Evolutionary conservation across 2,329 filamentous ascomycete genomes (phyloP).

Genomic region (Paraphaeosphaeria minitans): DNA sequence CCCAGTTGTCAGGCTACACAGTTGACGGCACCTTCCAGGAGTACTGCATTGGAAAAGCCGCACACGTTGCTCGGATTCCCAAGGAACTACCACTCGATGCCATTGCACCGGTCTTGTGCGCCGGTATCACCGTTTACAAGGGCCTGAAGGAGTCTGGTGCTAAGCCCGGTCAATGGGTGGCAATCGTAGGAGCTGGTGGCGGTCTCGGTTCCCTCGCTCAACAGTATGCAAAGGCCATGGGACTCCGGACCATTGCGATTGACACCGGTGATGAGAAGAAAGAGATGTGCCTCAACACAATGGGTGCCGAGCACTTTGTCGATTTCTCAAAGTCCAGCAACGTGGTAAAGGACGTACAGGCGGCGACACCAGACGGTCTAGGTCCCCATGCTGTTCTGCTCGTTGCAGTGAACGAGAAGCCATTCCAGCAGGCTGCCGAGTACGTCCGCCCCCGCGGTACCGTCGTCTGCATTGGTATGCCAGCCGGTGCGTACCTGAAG

Average conservation of each 20-base stretch:
- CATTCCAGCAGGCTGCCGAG: slow-evolving; percentile 90
- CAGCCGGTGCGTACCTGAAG: slow-evolving; percentile 73
- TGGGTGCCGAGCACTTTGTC: slow-evolving; percentile 75
- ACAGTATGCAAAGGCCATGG: slow-evolving; percentile 93
- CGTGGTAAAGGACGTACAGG: slow-evolving; percentile 82
- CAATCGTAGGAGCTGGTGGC: slow-evolving; percentile 85
- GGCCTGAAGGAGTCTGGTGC: slow-evolving; percentile 84
- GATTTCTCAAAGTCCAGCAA: slow-evolving; percentile 81
- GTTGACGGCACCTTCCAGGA: slow-evolving; percentile 94
- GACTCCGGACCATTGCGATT: slow-evolving; percentile 78
- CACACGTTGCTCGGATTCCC: slow-evolving; percentile 81
- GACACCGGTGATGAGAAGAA: slow-evolving; percentile 84
- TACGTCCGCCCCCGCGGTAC: slow-evolving; percentile 84
- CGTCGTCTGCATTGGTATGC: slow-evolving; percentile 88
- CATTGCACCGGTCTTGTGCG: slow-evolving; percentile 80
- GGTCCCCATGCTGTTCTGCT: slow-evolving; percentile 88
- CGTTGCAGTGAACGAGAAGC: slow-evolving; percentile 85
- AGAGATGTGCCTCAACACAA: slow-evolving; percentile 65
- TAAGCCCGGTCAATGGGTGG: slow-evolving; percentile 75
- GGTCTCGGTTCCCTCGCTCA: slow-evolving; percentile 79
- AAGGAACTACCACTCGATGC: slow-evolving; percentile 77
- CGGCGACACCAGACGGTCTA: slow-evolving; percentile 75
- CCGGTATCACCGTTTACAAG: slow-evolving; percentile 88
- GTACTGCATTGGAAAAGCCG: slow-evolving; percentile 85
- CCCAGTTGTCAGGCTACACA: slow-evolving; percentile 84